Conservation (phyloP, 371 early-diverging fungal genomes). For the Dichotomocladium elegans region DNA sequence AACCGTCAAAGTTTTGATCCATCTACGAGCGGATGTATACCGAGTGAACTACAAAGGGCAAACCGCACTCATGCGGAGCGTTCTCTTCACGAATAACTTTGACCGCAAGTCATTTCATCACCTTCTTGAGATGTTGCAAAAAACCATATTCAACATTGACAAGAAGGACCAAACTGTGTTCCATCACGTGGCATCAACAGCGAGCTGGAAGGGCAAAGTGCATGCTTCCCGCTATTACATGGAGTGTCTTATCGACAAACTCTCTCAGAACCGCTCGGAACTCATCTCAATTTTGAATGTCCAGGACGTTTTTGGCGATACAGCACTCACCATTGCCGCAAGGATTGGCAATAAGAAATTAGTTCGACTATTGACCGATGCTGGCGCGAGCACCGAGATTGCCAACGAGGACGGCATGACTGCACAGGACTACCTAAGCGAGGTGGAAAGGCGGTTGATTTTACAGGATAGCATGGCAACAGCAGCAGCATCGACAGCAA, state of each 20-base stretch:
- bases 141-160: constrained; percentile 77
- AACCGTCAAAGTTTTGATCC: constrained; percentile 69
- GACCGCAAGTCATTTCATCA: constrained; percentile 79
- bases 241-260: constrained; percentile 74
- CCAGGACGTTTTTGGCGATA: constrained; percentile 88
- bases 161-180: constrained; percentile 82
- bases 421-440: constrained; percentile 56
- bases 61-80: constrained; percentile 88
- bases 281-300: constrained; percentile 74
- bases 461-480: not conserved
- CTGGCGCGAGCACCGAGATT: constrained; percentile 77
- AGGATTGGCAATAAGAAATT: constrained; percentile 73
- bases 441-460: constrained; percentile 23
- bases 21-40: constrained; percentile 71
- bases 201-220: constrained; percentile 71
- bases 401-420: constrained; percentile 73
- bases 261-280: constrained; percentile 52
- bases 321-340: constrained; percentile 87
- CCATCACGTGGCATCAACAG: constrained; percentile 86
- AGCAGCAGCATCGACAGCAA: not conserved
- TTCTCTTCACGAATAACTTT: constrained; percentile 84
- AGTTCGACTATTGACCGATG: constrained; percentile 70
- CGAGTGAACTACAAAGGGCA: constrained; percentile 82
- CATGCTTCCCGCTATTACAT: constrained; percentile 84
- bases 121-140: constrained; percentile 71